Evolutionary conservation across 495 filamentous ascomycete genomes (phyloP).

Genomic region (Aspergillus nidulans): DNA sequence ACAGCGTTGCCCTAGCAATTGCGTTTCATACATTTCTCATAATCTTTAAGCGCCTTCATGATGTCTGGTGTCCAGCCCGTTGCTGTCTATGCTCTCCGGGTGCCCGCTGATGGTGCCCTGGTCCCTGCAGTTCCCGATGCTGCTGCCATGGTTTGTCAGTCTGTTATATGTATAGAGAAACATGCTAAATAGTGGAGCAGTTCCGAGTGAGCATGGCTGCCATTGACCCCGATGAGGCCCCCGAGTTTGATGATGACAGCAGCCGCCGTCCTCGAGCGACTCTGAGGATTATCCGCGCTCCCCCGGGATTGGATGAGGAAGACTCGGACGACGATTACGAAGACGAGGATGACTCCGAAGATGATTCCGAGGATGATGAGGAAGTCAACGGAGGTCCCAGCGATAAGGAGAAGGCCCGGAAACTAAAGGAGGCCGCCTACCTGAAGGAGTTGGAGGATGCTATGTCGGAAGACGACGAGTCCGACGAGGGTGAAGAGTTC

Average conservation of each 20-base stretch:
- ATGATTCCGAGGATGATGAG: slow-evolving; percentile 61
- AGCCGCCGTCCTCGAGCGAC: slow-evolving; percentile 69
- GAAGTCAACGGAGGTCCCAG: slow-evolving; percentile 84
- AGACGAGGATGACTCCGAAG: slow-evolving; percentile 56
- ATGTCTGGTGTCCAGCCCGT: slow-evolving; percentile 65
- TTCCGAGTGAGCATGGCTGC: slow-evolving; percentile 98
- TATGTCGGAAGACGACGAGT: slow-evolving; percentile 58
- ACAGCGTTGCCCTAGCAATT: slow-evolving; percentile 13
- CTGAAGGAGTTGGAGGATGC: slow-evolving; percentile 61
- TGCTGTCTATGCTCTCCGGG: slow-evolving; percentile 83
- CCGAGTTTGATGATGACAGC: slow-evolving; percentile 60
- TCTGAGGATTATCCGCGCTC: slow-evolving; percentile 78
- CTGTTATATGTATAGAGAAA: not conserved
- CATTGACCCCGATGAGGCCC: slow-evolving; percentile 78
- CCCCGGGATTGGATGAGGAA: slow-evolving; percentile 47
- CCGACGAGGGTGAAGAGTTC: slow-evolving; percentile 52
- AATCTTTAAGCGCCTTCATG: slow-evolving; percentile 8
- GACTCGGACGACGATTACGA: slow-evolving; percentile 58
- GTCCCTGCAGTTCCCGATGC: slow-evolving; percentile 70
- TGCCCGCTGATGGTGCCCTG: slow-evolving; percentile 72
- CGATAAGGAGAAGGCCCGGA: slow-evolving; percentile 82
- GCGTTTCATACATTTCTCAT: not conserved
- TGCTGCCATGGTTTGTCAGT: slow-evolving; percentile 70
- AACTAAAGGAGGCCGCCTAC: slow-evolving; percentile 64
- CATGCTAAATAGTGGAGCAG: slow-evolving; percentile 37